Conservation (phyloP, 164 flowering plant species). For the Aristolochia californica region DNA sequence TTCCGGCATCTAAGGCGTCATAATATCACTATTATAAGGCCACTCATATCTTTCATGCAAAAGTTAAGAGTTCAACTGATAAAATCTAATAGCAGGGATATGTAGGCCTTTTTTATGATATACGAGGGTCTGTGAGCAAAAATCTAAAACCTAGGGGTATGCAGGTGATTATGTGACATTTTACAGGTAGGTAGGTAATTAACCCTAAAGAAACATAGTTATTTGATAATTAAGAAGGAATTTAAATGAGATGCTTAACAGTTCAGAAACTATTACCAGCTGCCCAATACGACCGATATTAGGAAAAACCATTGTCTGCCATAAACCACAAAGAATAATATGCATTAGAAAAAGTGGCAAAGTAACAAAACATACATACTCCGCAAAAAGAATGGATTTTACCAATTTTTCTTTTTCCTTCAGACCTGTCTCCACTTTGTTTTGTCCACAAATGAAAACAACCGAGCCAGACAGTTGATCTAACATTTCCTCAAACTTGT, state of each 20-base stretch:
- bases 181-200: too few relatives aligned
- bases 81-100: too few relatives aligned
- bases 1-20: too few relatives aligned
- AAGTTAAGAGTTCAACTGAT: too few relatives aligned
- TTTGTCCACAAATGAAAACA: conserved; percentile 93
- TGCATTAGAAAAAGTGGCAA: background rate
- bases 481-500: conserved; percentile 68
- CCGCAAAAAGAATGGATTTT: conserved; percentile 22
- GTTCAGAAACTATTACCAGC: conserved; percentile 59
- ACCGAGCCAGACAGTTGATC: conserved; percentile 73
- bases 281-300: conserved; percentile 74
- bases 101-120: too few relatives aligned
- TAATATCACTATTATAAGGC: too few relatives aligned
- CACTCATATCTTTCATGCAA: too few relatives aligned
- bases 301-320: conserved; percentile 91
- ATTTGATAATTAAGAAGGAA: background rate
- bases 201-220: background rate
- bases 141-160: too few relatives aligned
- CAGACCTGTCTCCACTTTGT: conserved; percentile 64
- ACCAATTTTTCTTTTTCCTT: conserved; percentile 90
- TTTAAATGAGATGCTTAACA: background rate
- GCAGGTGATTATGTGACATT: too few relatives aligned
- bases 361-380: conserved; percentile 2
- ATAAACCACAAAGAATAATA: conserved; percentile 6
- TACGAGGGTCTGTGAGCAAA: too few relatives aligned